Conservation (phyloP, 2,329 filamentous ascomycete species). For the Geosmithia flava region DNA sequence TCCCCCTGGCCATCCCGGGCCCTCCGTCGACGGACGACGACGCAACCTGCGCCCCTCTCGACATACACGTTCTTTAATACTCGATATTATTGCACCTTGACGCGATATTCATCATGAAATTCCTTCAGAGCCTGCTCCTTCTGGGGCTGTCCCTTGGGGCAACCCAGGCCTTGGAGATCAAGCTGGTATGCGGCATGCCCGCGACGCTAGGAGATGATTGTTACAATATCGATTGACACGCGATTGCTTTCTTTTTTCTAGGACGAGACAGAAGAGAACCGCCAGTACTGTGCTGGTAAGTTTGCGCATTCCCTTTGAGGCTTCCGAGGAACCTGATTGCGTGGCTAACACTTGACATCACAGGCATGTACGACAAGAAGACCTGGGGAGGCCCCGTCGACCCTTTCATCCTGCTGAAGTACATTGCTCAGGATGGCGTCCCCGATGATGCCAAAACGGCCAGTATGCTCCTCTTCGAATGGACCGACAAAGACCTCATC, state of each 20-base stretch:
- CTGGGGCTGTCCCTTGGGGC: constrained; percentile 43
- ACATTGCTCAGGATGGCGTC: constrained; percentile 47
- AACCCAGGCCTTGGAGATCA: constrained; percentile 43
- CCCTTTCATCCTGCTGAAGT: constrained; percentile 80
- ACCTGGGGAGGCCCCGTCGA: constrained; percentile 81
- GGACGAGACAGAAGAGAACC: constrained; percentile 65
- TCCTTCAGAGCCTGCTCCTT: constrained; percentile 34
- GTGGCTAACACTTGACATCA: neutral
- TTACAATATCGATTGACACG: neutral
- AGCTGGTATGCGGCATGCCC: constrained; percentile 31
- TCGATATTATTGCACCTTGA: neutral
- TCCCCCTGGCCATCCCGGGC: neutral
- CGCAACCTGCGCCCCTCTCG: neutral
- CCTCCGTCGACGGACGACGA: neutral
- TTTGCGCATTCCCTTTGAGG: neutral
- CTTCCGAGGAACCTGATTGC: neutral
- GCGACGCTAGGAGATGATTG: neutral
- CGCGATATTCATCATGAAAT: constrained; percentile 31
- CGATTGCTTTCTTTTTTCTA: constrained; percentile 18
- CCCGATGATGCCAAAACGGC: constrained; percentile 57
- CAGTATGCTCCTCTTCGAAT: constrained; percentile 87
- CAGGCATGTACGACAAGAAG: constrained; percentile 86
- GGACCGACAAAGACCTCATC: constrained; percentile 71
- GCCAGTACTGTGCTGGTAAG: constrained; percentile 64
- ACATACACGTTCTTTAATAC: neutral